Conservation (phyloP, 1,139 yeast genomes). For the Pichia sp. region DNA sequence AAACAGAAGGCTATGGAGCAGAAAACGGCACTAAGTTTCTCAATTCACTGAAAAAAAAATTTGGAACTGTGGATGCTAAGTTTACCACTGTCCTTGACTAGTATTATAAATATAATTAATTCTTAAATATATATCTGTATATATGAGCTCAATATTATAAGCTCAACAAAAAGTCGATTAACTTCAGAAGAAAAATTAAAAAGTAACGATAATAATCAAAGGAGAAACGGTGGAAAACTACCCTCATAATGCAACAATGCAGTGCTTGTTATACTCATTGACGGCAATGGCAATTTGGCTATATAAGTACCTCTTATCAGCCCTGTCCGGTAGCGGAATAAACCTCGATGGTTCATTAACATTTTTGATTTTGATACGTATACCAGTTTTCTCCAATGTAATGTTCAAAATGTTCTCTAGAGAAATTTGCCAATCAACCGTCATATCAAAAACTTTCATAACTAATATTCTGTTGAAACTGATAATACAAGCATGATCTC, state of each 20-base stretch:
- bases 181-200: neutral
- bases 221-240: neutral
- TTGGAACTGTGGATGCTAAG: slow-evolving; percentile 32
- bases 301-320: slow-evolving; percentile 64
- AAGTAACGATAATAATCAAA: too few relatives aligned
- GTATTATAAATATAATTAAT: neutral
- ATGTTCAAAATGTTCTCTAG: slow-evolving; percentile 64
- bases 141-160: neutral
- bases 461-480: slow-evolving; percentile 70
- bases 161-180: neutral
- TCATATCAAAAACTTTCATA: slow-evolving; percentile 59
- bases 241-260: slow-evolving; percentile 24
- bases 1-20: slow-evolving; percentile 50
- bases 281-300: slow-evolving; percentile 78
- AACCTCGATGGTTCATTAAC: slow-evolving; percentile 39
- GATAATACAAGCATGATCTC: slow-evolving; percentile 70
- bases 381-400: slow-evolving; percentile 75
- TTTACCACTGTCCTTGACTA: slow-evolving; percentile 3
- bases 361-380: slow-evolving; percentile 56
- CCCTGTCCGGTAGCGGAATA: slow-evolving; percentile 71
- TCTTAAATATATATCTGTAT: neutral
- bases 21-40: slow-evolving; percentile 45
- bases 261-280: slow-evolving; percentile 62
- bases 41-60: slow-evolving; percentile 40
- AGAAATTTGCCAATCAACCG: slow-evolving; percentile 60